A percentile compares a stretch with the other conserved stretches of the same genome.
phyloP scores from a whole-genome alignment of 164 flowering plant species.

The Magnolia officinalis region DNA sequence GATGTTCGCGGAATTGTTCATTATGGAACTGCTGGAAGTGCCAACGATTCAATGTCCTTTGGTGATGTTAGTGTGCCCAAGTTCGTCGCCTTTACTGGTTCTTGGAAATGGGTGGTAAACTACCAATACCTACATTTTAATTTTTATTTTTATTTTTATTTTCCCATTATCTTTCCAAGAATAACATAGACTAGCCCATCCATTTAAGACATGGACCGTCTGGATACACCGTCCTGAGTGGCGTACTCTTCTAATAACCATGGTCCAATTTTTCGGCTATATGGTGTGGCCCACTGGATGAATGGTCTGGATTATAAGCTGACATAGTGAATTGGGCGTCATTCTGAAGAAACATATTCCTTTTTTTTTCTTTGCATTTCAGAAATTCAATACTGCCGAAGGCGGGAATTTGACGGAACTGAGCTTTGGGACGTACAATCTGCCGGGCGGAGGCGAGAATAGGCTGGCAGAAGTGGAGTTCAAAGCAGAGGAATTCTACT shows the following conservation, averaged over 20 bases:
- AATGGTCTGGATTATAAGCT: not conserved
- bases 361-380: not conserved
- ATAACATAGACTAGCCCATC: no score
- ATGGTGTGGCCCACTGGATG: not conserved
- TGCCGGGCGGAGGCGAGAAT: constrained; percentile 42
- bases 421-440: constrained; percentile 36
- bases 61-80: constrained; percentile 51
- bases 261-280: not conserved
- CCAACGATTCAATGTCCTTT: constrained; percentile 36
- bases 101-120: constrained; percentile 56
- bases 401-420: constrained; percentile 19
- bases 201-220: no score
- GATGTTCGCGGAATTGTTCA: constrained; percentile 49
- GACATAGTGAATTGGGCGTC: not conserved
- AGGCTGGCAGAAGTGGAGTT: constrained; percentile 37
- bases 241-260: no score
- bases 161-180: no score
- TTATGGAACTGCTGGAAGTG: constrained; percentile 55
- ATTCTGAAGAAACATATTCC: not conserved
- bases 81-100: constrained; percentile 39
- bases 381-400: constrained; percentile 31
- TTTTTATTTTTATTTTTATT: no score
- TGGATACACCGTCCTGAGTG: no score
- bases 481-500: constrained; percentile 32
- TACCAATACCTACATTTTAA: not conserved